phyloP scores from a whole-genome alignment of 78 protist species.

The Dictyostelium brefeldianum region DNA sequence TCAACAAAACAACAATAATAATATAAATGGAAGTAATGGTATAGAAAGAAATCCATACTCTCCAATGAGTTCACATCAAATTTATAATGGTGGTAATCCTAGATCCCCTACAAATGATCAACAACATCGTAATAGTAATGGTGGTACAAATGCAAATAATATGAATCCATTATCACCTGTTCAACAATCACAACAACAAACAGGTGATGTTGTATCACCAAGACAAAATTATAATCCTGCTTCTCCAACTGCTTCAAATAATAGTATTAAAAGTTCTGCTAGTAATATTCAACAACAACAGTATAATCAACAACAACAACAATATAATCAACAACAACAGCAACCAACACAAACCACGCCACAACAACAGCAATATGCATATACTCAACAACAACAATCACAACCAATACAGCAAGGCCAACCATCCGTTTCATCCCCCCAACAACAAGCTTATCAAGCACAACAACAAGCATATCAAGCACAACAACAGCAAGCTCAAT shows the following conservation, averaged over 20 bases:
- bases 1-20: not conserved
- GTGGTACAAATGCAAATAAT: not conserved
- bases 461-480: not conserved
- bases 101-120: not conserved
- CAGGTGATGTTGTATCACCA: not conserved
- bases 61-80: not conserved
- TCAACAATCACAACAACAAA: not conserved
- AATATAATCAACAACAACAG: not conserved
- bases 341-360: not conserved
- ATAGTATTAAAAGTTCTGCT: too few species aligned
- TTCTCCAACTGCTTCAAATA: not conserved
- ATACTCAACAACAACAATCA: not conserved
- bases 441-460: not conserved
- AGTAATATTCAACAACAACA: not conserved
- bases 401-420: not conserved
- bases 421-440: not conserved
- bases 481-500: not conserved
- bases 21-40: not conserved
- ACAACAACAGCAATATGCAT: not conserved
- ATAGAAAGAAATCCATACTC: constrained; percentile 3
- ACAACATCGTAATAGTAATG: too few species aligned
- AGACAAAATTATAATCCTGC: not conserved
- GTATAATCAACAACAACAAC: not conserved
- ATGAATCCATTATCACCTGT: not conserved
- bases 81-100: not conserved